Percentiles rank a stretch among this genome's conserved stretches.
Conservation (phyloP, 2,329 filamentous ascomycete species). For the Aspergillus quadricinctus region DNA sequence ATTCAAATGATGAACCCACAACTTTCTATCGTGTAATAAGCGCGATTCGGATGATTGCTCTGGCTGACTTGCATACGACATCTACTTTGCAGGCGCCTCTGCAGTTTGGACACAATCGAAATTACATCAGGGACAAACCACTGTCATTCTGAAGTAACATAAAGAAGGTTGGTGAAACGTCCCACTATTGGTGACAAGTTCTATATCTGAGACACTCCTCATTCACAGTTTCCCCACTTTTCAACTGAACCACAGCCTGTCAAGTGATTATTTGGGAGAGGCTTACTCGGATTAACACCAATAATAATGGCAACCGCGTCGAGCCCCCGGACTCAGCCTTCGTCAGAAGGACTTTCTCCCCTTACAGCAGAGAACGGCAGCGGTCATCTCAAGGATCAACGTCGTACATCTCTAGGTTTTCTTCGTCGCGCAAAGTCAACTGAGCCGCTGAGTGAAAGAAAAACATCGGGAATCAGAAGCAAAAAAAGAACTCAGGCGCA, state of each 20-base stretch:
- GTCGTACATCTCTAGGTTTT: constrained; percentile 53
- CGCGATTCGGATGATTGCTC: neutral
- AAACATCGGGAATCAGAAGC: constrained; percentile 32
- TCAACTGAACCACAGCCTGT: constrained; percentile 16
- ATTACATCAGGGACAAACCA: neutral
- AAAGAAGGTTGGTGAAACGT: constrained; percentile 5
- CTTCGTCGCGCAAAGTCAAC: constrained; percentile 65
- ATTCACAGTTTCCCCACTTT: constrained; percentile 18
- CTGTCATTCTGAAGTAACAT: neutral
- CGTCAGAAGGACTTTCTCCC: constrained; percentile 30
- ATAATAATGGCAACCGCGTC: constrained; percentile 30
- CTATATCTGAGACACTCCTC: constrained; percentile 19
- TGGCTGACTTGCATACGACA: neutral
- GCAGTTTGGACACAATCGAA: neutral
- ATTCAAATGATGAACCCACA: neutral
- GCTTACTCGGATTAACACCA: constrained; percentile 11
- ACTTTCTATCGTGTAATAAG: neutral
- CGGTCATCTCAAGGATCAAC: constrained; percentile 23
- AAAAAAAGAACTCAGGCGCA: constrained; percentile 37
- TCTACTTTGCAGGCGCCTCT: neutral
- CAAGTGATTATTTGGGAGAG: constrained; percentile 14
- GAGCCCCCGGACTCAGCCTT: constrained; percentile 34
- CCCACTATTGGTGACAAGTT: constrained; percentile 6
- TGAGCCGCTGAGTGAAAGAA: constrained; percentile 55
- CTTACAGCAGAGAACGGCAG: constrained; percentile 35